These are phyloP conservation scores for Fusarium virguliforme DNA, from an alignment of 2,329 filamentous ascomycete genomes.

Conservation along the genomic window DNA sequence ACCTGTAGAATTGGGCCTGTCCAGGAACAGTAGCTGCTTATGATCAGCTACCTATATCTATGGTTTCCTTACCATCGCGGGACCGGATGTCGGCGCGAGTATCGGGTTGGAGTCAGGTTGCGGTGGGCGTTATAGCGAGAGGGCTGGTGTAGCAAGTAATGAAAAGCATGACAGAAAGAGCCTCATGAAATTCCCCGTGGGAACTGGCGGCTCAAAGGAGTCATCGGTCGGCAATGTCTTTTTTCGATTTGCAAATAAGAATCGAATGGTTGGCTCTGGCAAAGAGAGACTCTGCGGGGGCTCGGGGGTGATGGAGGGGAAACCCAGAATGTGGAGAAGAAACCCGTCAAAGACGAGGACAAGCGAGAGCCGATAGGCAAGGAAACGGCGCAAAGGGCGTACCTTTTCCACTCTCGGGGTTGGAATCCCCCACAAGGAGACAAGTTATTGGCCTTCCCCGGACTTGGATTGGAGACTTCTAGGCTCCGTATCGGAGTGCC, in stretches of 20 bases:
- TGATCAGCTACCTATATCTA: background rate
- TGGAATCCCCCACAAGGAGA: constrained; percentile 33
- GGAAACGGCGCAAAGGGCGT: constrained; percentile 19
- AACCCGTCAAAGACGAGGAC: background rate
- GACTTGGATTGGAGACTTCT: constrained; percentile 36
- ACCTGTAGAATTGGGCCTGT: constrained; percentile 30
- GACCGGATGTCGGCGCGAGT: background rate
- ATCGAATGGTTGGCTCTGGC: constrained; percentile 22
- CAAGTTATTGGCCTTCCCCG: constrained; percentile 18
- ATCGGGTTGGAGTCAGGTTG: background rate
- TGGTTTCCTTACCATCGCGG: background rate
- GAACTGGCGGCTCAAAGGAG: background rate
- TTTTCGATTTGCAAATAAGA: constrained; percentile 34
- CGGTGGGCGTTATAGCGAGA: background rate
- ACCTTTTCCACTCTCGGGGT: constrained; percentile 6
- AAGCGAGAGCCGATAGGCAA: constrained; percentile 26
- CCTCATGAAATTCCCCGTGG: too few relatives aligned
- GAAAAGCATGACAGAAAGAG: constrained; percentile 22
- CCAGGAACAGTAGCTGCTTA: background rate
- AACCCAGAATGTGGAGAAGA: constrained; percentile 34
- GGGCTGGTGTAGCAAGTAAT: background rate
- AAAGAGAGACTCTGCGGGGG: constrained; percentile 1
- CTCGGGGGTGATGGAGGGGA: constrained; percentile 10
- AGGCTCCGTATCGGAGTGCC: constrained; percentile 22
- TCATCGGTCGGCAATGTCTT: background rate